Percentiles rank a stretch among this genome's conserved stretches.
phyloP scores from a whole-genome alignment of 805 yeast species.

The Teunomyces tritomae region DNA sequence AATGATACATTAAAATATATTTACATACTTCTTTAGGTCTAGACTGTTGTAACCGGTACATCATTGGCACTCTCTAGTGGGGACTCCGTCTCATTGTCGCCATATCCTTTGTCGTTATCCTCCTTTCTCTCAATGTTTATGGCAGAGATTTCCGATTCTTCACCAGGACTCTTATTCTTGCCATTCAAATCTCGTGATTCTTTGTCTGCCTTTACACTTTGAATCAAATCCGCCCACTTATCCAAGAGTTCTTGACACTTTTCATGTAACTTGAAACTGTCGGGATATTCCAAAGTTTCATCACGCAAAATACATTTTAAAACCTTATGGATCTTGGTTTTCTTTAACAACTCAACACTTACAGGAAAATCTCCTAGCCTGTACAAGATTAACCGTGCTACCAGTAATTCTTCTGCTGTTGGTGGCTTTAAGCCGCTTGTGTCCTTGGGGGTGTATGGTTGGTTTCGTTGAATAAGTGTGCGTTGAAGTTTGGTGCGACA shows the following conservation, averaged over 20 bases:
- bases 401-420: constrained; percentile 42
- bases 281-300: constrained; percentile 38
- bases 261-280: constrained; percentile 46
- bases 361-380: constrained; percentile 45
- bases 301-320: constrained; percentile 45
- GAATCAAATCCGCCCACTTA: constrained; percentile 41
- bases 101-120: constrained; percentile 4
- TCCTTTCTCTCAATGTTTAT: constrained; percentile 9
- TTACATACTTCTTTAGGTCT: constrained; percentile 3
- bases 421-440: constrained; percentile 36
- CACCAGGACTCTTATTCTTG: constrained; percentile 1
- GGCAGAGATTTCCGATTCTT: constrained; percentile 13
- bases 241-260: constrained; percentile 39
- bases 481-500: constrained; percentile 49
- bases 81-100: constrained; percentile 1
- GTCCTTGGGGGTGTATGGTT: constrained; percentile 37
- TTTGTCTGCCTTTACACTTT: constrained; percentile 35
- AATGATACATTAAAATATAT: constrained; percentile 1
- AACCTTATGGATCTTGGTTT: constrained; percentile 52
- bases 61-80: constrained; percentile 4
- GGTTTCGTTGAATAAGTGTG: constrained; percentile 46
- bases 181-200: constrained; percentile 3
- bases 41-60: constrained; percentile 10
- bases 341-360: constrained; percentile 35
- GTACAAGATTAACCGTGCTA: constrained; percentile 38